Base-by-base conservation (phyloP, 2,329 filamentous ascomycete genomes). In the Aspergillus sp. region DNA sequence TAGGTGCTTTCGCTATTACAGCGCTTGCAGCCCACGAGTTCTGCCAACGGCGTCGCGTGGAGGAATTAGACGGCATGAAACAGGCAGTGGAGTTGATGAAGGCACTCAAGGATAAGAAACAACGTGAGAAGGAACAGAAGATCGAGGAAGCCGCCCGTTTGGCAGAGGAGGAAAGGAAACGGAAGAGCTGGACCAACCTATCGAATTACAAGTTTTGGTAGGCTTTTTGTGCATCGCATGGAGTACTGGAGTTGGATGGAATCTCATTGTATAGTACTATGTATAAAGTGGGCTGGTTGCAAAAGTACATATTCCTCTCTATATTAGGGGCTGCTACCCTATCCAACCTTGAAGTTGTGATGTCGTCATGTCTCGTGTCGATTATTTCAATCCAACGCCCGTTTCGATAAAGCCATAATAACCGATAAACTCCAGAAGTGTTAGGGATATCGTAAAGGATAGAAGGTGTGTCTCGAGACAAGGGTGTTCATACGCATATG, bases 11-110 rank as follows among this genome's bases (percentile, higher is more conserved):
- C 74, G 81, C 88, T 23, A 73, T 89, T 19, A 85, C 84, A 6
- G 88, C 90, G n/a, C 81, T 90, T 50, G 83, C 84, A 30, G 88
- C 89, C 54, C 95, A 92, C 77, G 91, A 97, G 77, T 92, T 90
- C 71, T 98, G 94, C 78, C 88, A 92, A 71, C 88, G 88, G 66
- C 84, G 85, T 63, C 84, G 92, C 61, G 82, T 85, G 51, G 83
- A 89, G 62, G 94, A 98, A 77, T 86, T 88, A 68, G 86, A 88
- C 63, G 90, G 91, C 63, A 94, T 99, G 88, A 90, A 90, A 74
- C 83, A 92, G 65, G 90, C 90, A 3, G 89, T 96, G 58, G 91
- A 96, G 72, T 86, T 95, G 60, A 89, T 94, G 75, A 87, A 90
- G 71, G 82, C 85, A 68, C 88, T 92, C 75, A 88, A 90, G 70